Percentiles rank a stretch among this genome's conserved stretches.
Evolutionary conservation across 129 eudicot genomes (phyloP).

Genomic region (Solidago caesia): DNA sequence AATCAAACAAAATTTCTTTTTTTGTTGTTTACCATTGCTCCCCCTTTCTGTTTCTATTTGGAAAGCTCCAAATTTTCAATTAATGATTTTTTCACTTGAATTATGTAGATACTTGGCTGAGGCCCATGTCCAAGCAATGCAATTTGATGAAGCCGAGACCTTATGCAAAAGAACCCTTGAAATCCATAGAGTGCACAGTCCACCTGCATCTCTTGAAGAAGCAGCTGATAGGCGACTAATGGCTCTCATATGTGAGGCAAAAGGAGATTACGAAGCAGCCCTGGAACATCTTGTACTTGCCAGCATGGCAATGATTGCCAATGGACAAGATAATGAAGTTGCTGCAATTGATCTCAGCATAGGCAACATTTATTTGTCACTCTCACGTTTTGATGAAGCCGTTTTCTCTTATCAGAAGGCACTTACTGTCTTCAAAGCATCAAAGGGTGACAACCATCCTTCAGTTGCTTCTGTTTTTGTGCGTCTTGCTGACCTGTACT

Average conservation of each 20-base stretch:
- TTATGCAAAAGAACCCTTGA: constrained; percentile 89
- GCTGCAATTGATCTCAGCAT: constrained; percentile 96
- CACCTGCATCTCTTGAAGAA: constrained; percentile 97
- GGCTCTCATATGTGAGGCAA: constrained; percentile 98
- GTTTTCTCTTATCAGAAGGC: constrained; percentile 97
- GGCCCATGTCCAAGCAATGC: constrained; percentile 99
- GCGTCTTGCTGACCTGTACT: constrained; percentile 87
- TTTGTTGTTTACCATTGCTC: not conserved
- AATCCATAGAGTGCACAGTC: constrained; percentile 91
- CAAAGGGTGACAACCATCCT: constrained; percentile 97
- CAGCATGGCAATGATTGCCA: constrained; percentile 99
- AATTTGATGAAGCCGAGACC: constrained; percentile 86
- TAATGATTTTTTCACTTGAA: constrained; percentile 8
- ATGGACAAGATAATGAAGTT: constrained; percentile 94
- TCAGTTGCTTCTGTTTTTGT: constrained; percentile 91
- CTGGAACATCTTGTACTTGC: constrained; percentile 97
- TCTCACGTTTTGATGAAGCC: constrained; percentile 97
- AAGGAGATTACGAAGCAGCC: constrained; percentile 89
- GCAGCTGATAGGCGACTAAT: constrained; percentile 96
- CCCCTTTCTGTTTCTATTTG: not conserved
- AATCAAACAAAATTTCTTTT: not conserved
- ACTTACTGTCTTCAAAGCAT: constrained; percentile 92
- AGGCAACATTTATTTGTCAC: constrained; percentile 81
- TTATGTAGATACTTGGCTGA: constrained; percentile 85
- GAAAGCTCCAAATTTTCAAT: not conserved